Conservation (phyloP, 2,329 filamentous ascomycete genomes). For the Xylaria sp. region DNA sequence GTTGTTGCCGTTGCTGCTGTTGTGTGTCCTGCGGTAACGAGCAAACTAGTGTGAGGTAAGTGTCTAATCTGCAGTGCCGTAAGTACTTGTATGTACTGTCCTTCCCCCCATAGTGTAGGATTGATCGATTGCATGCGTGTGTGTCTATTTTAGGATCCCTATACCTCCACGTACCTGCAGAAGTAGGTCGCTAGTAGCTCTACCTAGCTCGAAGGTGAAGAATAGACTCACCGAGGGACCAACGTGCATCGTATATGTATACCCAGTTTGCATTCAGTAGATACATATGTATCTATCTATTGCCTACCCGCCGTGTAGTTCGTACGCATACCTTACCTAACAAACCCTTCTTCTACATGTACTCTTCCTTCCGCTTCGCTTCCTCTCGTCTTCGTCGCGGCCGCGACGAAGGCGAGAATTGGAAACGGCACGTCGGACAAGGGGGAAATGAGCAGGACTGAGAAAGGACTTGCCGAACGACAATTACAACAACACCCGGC, state of each 20-base stretch:
- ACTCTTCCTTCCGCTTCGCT: not conserved
- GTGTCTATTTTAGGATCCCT: slow-evolving; percentile 10
- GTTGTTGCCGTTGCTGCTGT: no score
- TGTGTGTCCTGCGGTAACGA: no score
- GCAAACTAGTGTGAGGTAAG: no score
- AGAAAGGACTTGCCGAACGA: slow-evolving; percentile 7
- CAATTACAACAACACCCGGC: not conserved
- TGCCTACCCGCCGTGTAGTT: not conserved
- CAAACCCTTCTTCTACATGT: not conserved
- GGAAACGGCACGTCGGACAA: not conserved
- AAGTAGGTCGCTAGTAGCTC: not conserved
- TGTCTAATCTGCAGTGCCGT: slow-evolving; percentile 31
- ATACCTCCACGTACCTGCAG: not conserved
- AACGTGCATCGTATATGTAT: no score
- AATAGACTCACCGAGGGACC: slow-evolving; percentile 16
- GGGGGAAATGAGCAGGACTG: slow-evolving; percentile 15
- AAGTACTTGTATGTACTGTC: slow-evolving; percentile 14
- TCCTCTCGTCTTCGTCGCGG: not conserved
- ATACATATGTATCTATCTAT: not conserved
- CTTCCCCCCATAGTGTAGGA: slow-evolving; percentile 23
- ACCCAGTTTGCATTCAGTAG: not conserved
- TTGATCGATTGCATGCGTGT: no score
- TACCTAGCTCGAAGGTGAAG: slow-evolving; percentile 22
- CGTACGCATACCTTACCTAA: not conserved
- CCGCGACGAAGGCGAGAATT: not conserved